These are phyloP conservation scores for Ottelia alismoides DNA, from an alignment of 106 monocot species.

Conservation along the genomic window DNA sequence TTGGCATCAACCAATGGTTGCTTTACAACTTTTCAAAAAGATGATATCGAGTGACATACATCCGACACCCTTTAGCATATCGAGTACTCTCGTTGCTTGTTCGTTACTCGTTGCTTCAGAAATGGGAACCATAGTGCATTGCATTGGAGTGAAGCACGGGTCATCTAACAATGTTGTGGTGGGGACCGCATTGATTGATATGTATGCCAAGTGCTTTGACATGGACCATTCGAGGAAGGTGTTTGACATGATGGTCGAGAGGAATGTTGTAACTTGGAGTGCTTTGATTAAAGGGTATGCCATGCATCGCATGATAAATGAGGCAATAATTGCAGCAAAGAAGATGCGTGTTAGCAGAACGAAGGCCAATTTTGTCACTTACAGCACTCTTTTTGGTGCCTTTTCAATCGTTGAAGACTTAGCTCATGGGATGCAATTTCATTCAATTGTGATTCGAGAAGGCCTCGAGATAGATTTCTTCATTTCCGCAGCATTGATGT, in stretches of 20 bases:
- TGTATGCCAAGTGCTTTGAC: slow-evolving; percentile 30
- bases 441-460: slow-evolving; percentile 23
- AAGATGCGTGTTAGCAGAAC: slow-evolving; percentile 27
- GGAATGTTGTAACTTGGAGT: slow-evolving; percentile 47
- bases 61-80: slow-evolving; percentile 21
- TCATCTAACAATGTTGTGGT: slow-evolving; percentile 26
- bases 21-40: slow-evolving; percentile 5
- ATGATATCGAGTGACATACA: slow-evolving; percentile 12
- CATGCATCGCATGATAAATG: slow-evolving; percentile 1
- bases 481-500: slow-evolving; percentile 18
- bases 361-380: slow-evolving; percentile 20
- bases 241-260: slow-evolving; percentile 41
- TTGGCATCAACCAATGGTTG: slow-evolving; percentile 1
- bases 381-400: slow-evolving; percentile 31
- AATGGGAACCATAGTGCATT: slow-evolving; percentile 20
- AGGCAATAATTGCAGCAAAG: slow-evolving; percentile 25
- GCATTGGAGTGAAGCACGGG: slow-evolving; percentile 21
- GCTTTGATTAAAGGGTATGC: slow-evolving; percentile 36
- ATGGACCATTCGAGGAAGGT: slow-evolving; percentile 19
- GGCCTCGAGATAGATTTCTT: slow-evolving; percentile 26
- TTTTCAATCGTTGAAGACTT: slow-evolving; percentile 17
- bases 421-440: slow-evolving; percentile 33
- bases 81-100: slow-evolving; percentile 21
- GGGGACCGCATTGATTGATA: slow-evolving; percentile 31
- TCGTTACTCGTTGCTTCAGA: not conserved